Base-by-base conservation (phyloP, 805 yeast species). In the Candida insectorum region DNA sequence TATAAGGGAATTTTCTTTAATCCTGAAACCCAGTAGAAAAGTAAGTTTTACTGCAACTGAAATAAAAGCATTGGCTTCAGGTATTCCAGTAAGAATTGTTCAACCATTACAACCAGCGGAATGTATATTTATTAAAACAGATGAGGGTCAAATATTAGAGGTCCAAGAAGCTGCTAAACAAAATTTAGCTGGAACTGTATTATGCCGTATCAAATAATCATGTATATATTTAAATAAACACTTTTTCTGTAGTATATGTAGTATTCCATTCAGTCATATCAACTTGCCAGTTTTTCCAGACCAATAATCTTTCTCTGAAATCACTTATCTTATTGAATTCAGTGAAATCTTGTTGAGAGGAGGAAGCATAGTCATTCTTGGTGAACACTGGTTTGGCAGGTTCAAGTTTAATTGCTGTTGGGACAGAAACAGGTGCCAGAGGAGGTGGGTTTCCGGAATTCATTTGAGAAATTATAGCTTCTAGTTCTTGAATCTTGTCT, bases 61-160 rank as follows among this genome's bases (percentile, higher is more conserved):
- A 44, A 62, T 93, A 42, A 73, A 73, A 50, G 75, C 77, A 13
- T 70, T 93, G 43, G 83, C 94, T 15, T 68, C 80, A 6, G 98
- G 97, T 3, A 65, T 75, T 40, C 71, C 78, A 8, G 81, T 85
- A 16, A 76, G 95, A 63, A 70, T 77, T 45, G 79, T 91, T 39
- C 73, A 75, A 48, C 95, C 97, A 0, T 62, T 86, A 32, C 85
- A 81, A 51, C 94, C 96, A 0, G 96, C 96, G 24, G 98, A 93
- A 58, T 73, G 85, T 39, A 77, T 88, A 40, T 78, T 93, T 48
- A 74, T 93, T 20, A 69, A 71, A 44, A 63, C 75, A 1, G 65
- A 65, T 17, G 39, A 41, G 6, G 41, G 43, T 6, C 69, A 71
- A 14, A 72, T 89, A 24, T 64, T 85, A 40, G 95, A 87, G 47